Evolutionary conservation across 2,329 filamentous ascomycete genomes (phyloP).

Genomic region (Claviceps africana): DNA sequence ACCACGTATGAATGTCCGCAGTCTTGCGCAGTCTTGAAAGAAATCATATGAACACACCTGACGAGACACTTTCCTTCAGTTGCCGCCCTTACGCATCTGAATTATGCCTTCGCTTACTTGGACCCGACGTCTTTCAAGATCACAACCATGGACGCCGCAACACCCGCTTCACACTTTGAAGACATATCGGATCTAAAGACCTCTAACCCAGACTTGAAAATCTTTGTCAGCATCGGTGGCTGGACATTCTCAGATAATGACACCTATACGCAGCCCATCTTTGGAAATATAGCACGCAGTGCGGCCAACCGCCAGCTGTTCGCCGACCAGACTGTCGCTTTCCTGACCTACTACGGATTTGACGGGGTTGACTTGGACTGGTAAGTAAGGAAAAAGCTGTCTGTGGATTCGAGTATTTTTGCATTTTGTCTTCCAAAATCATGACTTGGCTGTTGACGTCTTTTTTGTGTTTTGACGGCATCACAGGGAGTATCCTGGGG

Average conservation of each 20-base stretch:
- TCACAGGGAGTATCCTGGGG: constrained; percentile 8
- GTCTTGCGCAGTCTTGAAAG: neutral
- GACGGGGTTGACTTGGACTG: constrained; percentile 23
- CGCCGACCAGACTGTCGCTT: constrained; percentile 20
- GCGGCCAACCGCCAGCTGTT: constrained; percentile 16
- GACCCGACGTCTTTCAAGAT: constrained; percentile 12
- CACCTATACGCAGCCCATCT: constrained; percentile 10
- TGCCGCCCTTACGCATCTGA: constrained; percentile 10
- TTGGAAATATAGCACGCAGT: constrained; percentile 17
- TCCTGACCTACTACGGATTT: constrained; percentile 28
- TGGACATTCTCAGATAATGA: constrained; percentile 20
- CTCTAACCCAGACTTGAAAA: constrained; percentile 13
- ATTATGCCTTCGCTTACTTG: constrained; percentile 14
- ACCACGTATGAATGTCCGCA: neutral
- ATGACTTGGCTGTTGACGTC: neutral
- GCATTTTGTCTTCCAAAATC: neutral
- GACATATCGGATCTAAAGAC: constrained; percentile 9
- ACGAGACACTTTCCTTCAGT: neutral
- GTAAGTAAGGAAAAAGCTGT: constrained; percentile 12
- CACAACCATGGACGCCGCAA: constrained; percentile 10
- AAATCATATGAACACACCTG: neutral
- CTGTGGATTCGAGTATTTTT: neutral
- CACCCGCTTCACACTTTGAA: neutral
- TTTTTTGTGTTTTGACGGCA: too few species aligned
- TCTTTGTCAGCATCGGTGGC: constrained; percentile 21